A percentile compares a stretch with the other conserved stretches of the same genome.
Evolutionary conservation across 331 rosid genomes (phyloP).

Genomic region (Malus hybrid): DNA sequence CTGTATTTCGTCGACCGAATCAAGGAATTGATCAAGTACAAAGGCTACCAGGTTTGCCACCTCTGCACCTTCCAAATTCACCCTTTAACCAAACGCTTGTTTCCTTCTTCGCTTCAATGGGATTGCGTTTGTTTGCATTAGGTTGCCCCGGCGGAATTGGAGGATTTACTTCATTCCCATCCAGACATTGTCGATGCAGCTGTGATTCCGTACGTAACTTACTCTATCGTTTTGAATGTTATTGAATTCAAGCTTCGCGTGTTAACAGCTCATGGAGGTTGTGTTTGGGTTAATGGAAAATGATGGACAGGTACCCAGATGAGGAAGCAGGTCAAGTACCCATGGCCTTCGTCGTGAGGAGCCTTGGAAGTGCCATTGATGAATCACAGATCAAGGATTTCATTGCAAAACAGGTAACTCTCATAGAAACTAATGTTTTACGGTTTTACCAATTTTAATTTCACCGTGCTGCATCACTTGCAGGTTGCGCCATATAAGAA

Average conservation of each 20-base stretch:
- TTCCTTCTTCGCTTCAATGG: neutral
- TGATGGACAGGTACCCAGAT: slow-evolving; percentile 44
- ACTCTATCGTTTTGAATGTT: neutral
- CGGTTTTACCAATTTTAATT: neutral
- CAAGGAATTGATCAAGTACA: slow-evolving; percentile 31
- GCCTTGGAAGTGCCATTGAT: slow-evolving; percentile 21
- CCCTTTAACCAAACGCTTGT: neutral
- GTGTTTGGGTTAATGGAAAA: neutral
- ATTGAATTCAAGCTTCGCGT: too few species aligned
- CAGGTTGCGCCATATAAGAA: slow-evolving; percentile 68
- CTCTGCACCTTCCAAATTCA: neutral
- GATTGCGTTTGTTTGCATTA: neutral
- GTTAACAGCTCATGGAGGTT: too few species aligned
- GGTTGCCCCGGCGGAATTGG: slow-evolving; percentile 77
- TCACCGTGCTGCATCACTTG: too few species aligned
- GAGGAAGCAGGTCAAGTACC: slow-evolving; percentile 76
- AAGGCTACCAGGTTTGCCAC: slow-evolving; percentile 24
- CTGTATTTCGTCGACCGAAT: slow-evolving; percentile 22
- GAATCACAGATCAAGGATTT: slow-evolving; percentile 38
- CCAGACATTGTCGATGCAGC: slow-evolving; percentile 54
- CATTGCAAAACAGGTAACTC: slow-evolving; percentile 46
- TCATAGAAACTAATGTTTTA: neutral
- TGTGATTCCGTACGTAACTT: slow-evolving; percentile 49
- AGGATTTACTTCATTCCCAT: slow-evolving; percentile 56
- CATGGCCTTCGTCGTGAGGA: slow-evolving; percentile 52